Base-by-base conservation (phyloP, 176 grass and related monocot species). In the Urochloa ruziziensis region DNA sequence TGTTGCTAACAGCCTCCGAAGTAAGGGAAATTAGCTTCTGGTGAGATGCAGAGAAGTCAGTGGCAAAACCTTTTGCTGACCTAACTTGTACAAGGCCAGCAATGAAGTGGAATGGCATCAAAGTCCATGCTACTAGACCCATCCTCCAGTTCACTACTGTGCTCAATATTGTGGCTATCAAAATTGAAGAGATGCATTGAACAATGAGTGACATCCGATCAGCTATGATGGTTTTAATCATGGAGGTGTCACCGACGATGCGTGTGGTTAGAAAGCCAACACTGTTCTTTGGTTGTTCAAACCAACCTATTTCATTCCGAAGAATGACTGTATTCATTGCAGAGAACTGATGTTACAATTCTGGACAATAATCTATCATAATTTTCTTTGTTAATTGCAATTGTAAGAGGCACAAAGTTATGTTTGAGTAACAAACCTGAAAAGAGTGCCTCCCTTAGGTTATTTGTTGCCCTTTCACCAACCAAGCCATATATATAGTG, bases 61-160 rank as follows among this genome's bases (percentile, higher is more conserved):
- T 67, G 11, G 83, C 78, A 68, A 91, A 94, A 34, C 91, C 91
- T 90, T 88, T 90, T 61, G 91, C 91, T 71, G 91, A 94, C 60
- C 77, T 94, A 49, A 82, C 89, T 67, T 94, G 92, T 78, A 91
- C 79, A 34, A 94, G 80, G 57, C 89, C 92, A 53, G 79, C 83
- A 24, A 94, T 78, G 75, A 91, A 91, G 51, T 91, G 92, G 60
- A 76, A 89, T 43, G 92, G 92, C 89, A 94, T 89, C 25, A 89
- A 18, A 25, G 89, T 84, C 92, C 86, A 94, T 80, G 92, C 61
- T 47, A 94, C 86, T 46, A 94, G 73, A 51, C 86, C 86, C 86
- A 94, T 94, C 35, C 92, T 86, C 92, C 92, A 94, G 71, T 91
- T 77, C 32, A 89, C 80, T 21, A 1, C 18, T 39, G 23, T 89